Evolutionary conservation across 148 eudicot genomes (phyloP).

Genomic region (Suaeda aralocaspica): DNA sequence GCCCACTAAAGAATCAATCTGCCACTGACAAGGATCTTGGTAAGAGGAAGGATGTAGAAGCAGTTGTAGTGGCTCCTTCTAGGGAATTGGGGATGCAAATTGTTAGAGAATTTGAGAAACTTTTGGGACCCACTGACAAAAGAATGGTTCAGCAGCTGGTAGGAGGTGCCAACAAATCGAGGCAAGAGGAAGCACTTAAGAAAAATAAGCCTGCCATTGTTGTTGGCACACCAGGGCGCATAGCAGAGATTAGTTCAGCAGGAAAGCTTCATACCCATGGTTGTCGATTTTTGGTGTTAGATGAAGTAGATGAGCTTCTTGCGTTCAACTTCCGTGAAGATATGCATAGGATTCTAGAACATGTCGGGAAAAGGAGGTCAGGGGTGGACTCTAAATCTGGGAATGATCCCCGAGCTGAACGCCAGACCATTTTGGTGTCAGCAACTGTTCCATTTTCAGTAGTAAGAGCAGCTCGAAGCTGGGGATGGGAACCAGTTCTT

Average conservation of each 20-base stretch:
- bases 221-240: constrained; percentile 91
- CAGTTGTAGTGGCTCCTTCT: constrained; percentile 90
- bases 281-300: constrained; percentile 70
- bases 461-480: constrained; percentile 75
- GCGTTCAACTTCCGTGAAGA: constrained; percentile 84
- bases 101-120: constrained; percentile 81
- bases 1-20: constrained; percentile 45
- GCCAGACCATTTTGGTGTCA: constrained; percentile 87
- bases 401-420: constrained; percentile 26
- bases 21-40: constrained; percentile 25
- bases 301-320: constrained; percentile 87
- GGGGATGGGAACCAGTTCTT: constrained; percentile 75
- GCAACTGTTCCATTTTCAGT: constrained; percentile 95
- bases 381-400: constrained; percentile 35
- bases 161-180: constrained; percentile 78
- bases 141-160: constrained; percentile 91
- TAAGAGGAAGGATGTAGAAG: constrained; percentile 59
- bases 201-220: constrained; percentile 88
- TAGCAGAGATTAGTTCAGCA: constrained; percentile 82
- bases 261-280: constrained; percentile 88
- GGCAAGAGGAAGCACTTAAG: constrained; percentile 90
- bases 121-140: constrained; percentile 66
- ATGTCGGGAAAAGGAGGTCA: constrained; percentile 74
- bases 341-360: constrained; percentile 87
- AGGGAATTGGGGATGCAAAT: constrained; percentile 97